Base-by-base conservation (phyloP, 345 rosid genomes). In the Eucalyptus microcorys region DNA sequence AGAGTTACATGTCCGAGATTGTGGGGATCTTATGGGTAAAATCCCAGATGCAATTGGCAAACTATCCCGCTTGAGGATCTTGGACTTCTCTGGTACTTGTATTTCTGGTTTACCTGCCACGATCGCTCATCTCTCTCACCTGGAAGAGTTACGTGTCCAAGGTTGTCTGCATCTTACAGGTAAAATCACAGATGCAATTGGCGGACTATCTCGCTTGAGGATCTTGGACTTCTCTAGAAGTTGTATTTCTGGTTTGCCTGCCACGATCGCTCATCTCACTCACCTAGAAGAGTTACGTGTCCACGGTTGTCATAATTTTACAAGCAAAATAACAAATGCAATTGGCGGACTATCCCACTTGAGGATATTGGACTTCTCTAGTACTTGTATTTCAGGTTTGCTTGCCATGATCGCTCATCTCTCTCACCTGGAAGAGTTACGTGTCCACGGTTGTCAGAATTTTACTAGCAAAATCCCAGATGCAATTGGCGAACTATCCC, bases 11-110 rank as follows among this genome's bases (percentile, higher is more conserved):
- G 48, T 47, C 17, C 50, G 0, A 0, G 3, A 0, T 49, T 49
- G 17, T 49, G 0, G 0, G 16, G 0, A 49, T 49, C 16, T 49
- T 2, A 14, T 0, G 0, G 3, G 7, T 2, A 0, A 2, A 49
- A 14, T 49, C 3, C 7, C 7, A 49, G 3, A 49, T 49, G 19
- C 19, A 49, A 15, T 49, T 15, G 52, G 19, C 0, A 0, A 1
- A 15, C 52, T 49, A 49, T 49, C 52, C 0, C 1, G 1, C 52
- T 49, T 49, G 7, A 49, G 50, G 50, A 49, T 49, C 17, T 49
- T 49, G 17, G 50, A 49, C 50, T 49, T 49, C 7, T 14, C 17
- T 5, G 0, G 3, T 49, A 49, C 50, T 49, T 0, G 0, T 49
- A 49, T 49, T 49, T 49, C 17, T 5, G 6, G 50, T 5, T 49